Conservation (phyloP, 495 filamentous ascomycete species). For the Venustampulla echinocandica region DNA sequence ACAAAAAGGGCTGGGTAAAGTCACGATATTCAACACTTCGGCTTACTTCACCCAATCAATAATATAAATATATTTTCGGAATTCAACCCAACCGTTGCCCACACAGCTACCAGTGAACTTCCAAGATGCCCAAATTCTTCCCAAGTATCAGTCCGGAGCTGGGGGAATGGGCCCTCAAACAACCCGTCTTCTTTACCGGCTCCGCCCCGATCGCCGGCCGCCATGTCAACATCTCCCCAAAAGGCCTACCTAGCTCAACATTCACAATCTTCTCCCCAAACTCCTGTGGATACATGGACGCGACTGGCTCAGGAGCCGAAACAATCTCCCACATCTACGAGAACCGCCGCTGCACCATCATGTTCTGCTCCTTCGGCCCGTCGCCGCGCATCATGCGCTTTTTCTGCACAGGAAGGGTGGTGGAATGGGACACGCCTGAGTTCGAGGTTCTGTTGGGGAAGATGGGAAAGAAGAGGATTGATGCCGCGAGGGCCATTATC, state of each 20-base stretch:
- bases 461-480: slow-evolving; percentile 28
- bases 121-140: slow-evolving; percentile 52
- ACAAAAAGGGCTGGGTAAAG: too few species aligned
- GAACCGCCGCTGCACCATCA: slow-evolving; percentile 61
- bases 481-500: slow-evolving; percentile 45
- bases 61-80: too few species aligned
- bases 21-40: too few species aligned
- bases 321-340: slow-evolving; percentile 66
- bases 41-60: too few species aligned
- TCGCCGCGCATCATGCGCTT: slow-evolving; percentile 58
- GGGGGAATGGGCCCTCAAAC: slow-evolving; percentile 46
- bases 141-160: slow-evolving; percentile 47
- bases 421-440: slow-evolving; percentile 43
- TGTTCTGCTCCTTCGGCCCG: slow-evolving; percentile 59
- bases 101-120: too few species aligned
- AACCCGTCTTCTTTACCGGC: slow-evolving; percentile 61
- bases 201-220: slow-evolving; percentile 51
- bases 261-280: slow-evolving; percentile 51
- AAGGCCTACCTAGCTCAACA: slow-evolving; percentile 45
- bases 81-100: too few species aligned
- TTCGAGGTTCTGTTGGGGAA: slow-evolving; percentile 39
- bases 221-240: slow-evolving; percentile 60
- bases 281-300: slow-evolving; percentile 59
- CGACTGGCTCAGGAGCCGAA: slow-evolving; percentile 60
- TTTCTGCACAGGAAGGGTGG: slow-evolving; percentile 55